Evolutionary conservation across 768 basidiomycete genomes (phyloP).

Genomic region (Astraeus odoratus): DNA sequence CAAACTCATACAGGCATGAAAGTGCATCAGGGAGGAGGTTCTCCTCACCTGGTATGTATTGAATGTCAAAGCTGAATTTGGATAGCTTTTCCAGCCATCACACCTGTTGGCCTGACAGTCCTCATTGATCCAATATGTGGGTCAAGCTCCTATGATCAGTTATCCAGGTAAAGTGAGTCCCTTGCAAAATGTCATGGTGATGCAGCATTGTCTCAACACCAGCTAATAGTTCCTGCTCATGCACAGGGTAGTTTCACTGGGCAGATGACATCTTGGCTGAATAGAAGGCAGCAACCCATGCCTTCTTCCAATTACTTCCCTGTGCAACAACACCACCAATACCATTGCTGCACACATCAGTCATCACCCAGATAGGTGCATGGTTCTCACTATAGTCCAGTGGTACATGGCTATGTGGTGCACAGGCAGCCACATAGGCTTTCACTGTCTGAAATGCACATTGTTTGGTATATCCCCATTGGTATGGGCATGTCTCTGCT

Average conservation of each 20-base stretch:
- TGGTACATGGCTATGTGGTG: constrained; percentile 18
- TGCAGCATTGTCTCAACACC: constrained; percentile 29
- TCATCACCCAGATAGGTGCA: neutral
- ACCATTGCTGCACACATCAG: neutral
- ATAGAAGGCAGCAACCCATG: constrained; percentile 1
- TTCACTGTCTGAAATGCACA: constrained; percentile 14
- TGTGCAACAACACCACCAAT: neutral
- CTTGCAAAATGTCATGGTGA: constrained; percentile 25
- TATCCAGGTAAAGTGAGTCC: constrained; percentile 20
- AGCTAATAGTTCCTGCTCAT: constrained; percentile 32
- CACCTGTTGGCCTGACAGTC: constrained; percentile 29
- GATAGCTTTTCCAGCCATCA: constrained; percentile 30
- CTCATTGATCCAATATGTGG: constrained; percentile 24
- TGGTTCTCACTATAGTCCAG: too few relatives aligned
- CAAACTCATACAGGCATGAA: neutral
- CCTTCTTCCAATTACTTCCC: neutral
- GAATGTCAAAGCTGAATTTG: constrained; percentile 12
- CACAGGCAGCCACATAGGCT: neutral
- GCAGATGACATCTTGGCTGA: constrained; percentile 25
- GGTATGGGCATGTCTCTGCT: neutral
- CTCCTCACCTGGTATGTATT: constrained; percentile 23
- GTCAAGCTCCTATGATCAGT: constrained; percentile 25
- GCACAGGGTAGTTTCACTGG: constrained; percentile 34
- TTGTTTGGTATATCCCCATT: constrained; percentile 16
- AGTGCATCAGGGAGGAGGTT: constrained; percentile 26